Percentiles rank a stretch among this genome's conserved stretches.
Conservation (phyloP, 2,329 filamentous ascomycete genomes). For the Neofusicoccum ribis region DNA sequence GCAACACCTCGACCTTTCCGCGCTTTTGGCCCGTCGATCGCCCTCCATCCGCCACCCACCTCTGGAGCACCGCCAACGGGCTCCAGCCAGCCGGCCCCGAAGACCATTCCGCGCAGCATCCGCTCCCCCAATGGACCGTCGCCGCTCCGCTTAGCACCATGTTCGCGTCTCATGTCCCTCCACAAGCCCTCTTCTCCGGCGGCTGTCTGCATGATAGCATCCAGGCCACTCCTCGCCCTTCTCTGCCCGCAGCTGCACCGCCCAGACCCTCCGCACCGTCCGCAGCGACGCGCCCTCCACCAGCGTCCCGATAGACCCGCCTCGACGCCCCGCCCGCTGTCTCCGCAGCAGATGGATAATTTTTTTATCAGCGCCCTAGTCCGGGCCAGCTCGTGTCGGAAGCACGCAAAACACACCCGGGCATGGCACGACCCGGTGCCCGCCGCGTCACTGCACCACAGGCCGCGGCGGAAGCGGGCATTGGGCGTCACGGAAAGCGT, state of each 20-base stretch:
- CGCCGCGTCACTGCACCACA: constrained; percentile 22
- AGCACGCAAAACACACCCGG: constrained; percentile 45
- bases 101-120: constrained; percentile 2
- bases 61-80: constrained; percentile 1
- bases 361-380: constrained; percentile 57
- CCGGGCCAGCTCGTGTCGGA: constrained; percentile 52
- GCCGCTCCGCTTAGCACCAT: constrained; percentile 50
- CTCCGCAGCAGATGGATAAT: constrained; percentile 46
- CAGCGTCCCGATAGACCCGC: constrained; percentile 22
- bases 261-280: not conserved
- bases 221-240: constrained; percentile 33
- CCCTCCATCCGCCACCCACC: not conserved
- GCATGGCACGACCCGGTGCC: constrained; percentile 22
- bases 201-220: constrained; percentile 48
- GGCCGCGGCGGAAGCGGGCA: constrained; percentile 26
- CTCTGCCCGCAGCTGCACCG: constrained; percentile 30
- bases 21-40: not conserved
- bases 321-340: constrained; percentile 25
- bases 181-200: constrained; percentile 56
- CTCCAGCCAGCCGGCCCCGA: not conserved
- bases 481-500: constrained; percentile 12
- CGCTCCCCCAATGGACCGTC: constrained; percentile 3
- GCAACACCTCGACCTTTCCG: not conserved
- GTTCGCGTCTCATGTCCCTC: constrained; percentile 65
- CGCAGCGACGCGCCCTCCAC: constrained; percentile 25